Evolutionary conservation across 305 asterid genomes (phyloP), one percentile per base, ranked within the genome.

Genomic region (Fraxinus floribunda): DNA sequence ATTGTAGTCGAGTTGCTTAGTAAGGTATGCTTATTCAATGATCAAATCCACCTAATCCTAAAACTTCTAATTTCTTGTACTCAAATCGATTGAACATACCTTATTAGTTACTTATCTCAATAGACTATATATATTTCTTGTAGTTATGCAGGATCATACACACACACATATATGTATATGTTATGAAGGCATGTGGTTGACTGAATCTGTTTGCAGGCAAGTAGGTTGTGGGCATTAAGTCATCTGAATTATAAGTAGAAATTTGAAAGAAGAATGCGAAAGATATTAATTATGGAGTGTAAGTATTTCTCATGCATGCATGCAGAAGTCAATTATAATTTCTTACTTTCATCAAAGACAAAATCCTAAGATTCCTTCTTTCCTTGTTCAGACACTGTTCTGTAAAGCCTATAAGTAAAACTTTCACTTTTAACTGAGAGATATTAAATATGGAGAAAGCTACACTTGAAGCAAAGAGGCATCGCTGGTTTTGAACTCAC

Each of bases 361-460:
- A 84, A 71, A 13, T 24, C 78, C 32, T 60, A 22, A 80, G 78
- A 60, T 79, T 79, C 79, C 79, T 80, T 68, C 77, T 83, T 83
- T 80, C 82, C 79, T 46, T 52, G 68, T 83, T 57, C 49, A 81
- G 55, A 75, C 22, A 39, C 52, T 80, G 38, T 82, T 82, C 71
- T 60, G 57, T 80, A 81, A 78, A 81, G 62, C 64, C 85, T 24
- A 64, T 7, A 26, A 24, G 71, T 64, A 62, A 44, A 60, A 39
- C 35, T 82, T 82, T 86, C 91, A 85, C 79, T 85, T 57, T 86
- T 76, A 81, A 71, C 75, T 75, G 76, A 78, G 77, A 83, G 77
- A 83, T 57, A 57, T 76, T 74, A 78, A 88, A 78, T 85, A 83
- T 79, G 78, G 75, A 87, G 90, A 90, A 79, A 79, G 85, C 81